A percentile compares a stretch with the other conserved stretches of the same genome.
phyloP scores from a whole-genome alignment of 306 rosid species.

The Ceratonia siliqua region DNA sequence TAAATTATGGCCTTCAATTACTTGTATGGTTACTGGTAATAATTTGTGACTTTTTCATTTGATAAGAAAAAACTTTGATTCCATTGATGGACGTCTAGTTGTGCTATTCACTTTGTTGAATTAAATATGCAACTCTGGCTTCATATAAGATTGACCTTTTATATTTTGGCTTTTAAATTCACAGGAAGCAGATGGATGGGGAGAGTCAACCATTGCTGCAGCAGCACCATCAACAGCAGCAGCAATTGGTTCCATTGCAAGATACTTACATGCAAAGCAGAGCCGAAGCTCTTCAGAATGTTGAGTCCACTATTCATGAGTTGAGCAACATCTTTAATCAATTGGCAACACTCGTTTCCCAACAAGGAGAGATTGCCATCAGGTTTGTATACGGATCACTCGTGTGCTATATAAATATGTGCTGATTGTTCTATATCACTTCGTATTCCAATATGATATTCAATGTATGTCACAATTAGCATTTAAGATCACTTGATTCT shows the following conservation, averaged over 20 bases:
- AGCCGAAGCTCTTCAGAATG: slow-evolving; percentile 97
- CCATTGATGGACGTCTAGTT: not conserved
- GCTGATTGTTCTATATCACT: not conserved
- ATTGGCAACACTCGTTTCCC: slow-evolving; percentile 91
- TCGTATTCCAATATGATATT: slow-evolving; percentile 6
- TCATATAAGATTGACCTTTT: not conserved
- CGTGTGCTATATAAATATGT: not conserved
- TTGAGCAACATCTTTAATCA: slow-evolving; percentile 93
- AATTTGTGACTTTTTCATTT: slow-evolving; percentile 14
- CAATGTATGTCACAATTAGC: slow-evolving; percentile 6
- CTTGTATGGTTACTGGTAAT: slow-evolving; percentile 5
- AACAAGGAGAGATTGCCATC: slow-evolving; percentile 96
- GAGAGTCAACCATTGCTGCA: slow-evolving; percentile 85
- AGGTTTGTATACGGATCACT: slow-evolving; percentile 54
- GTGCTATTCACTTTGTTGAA: not conserved
- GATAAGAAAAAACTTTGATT: not conserved
- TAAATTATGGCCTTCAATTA: not conserved
- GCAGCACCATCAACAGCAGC: slow-evolving; percentile 67
- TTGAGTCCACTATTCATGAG: slow-evolving; percentile 96
- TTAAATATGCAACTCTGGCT: slow-evolving; percentile 6
- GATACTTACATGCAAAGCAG: slow-evolving; percentile 97
- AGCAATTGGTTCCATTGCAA: slow-evolving; percentile 84
- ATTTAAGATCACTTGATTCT: slow-evolving; percentile 5
- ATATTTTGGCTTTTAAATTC: slow-evolving; percentile 28
- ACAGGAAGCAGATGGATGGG: slow-evolving; percentile 81